Evolutionary conservation across 192 early-diverging fungal genomes (phyloP).

Genomic region (Diversispora epigaea): DNA sequence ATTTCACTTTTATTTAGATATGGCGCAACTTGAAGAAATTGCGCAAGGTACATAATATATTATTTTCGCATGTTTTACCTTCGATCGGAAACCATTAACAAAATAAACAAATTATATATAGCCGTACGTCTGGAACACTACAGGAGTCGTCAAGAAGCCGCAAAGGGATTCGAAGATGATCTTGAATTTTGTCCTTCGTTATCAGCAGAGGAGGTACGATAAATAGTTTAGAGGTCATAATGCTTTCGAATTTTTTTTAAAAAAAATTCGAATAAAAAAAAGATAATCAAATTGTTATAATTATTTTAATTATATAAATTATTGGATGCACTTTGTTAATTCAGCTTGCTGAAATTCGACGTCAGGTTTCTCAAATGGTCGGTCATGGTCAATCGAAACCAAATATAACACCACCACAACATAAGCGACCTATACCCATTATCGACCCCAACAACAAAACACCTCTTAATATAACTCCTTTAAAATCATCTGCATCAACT

Average conservation of each 20-base stretch:
- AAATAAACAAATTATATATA: constrained; percentile 8
- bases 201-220: constrained; percentile 50
- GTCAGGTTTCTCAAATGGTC: constrained; percentile 31
- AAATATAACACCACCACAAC: constrained; percentile 11
- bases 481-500: constrained; percentile 29
- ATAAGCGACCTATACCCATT: constrained; percentile 48
- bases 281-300: neutral
- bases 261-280: no score
- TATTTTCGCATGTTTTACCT: neutral
- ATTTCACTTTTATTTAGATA: neutral
- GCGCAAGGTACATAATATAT: constrained; percentile 15
- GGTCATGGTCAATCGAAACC: constrained; percentile 16
- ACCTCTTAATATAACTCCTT: constrained; percentile 43
- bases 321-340: neutral
- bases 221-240: no score
- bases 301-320: neutral
- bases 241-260: no score
- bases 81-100: neutral
- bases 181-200: constrained; percentile 58
- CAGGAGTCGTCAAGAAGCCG: constrained; percentile 49
- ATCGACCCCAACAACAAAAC: constrained; percentile 51
- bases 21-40: constrained; percentile 27
- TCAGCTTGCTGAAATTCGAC: constrained; percentile 45
- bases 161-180: constrained; percentile 56
- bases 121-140: constrained; percentile 45